Evolutionary conservation across 768 basidiomycete species (phyloP).

Genomic region (Terana coerulea): DNA sequence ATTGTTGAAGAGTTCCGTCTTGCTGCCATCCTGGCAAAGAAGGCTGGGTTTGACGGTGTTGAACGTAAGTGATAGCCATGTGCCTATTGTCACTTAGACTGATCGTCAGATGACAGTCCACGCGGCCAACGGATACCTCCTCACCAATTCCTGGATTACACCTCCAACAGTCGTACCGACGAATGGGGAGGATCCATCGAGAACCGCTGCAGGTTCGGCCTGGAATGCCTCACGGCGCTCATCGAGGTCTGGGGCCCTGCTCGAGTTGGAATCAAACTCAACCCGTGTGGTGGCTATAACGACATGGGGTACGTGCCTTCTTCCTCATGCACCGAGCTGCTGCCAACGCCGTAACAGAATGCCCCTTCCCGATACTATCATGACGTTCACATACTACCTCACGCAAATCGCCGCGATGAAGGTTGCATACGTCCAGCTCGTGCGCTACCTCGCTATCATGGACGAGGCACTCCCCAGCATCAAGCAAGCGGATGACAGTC

Average conservation of each 20-base stretch:
- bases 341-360: background rate
- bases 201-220: constrained; percentile 41
- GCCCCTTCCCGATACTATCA: constrained; percentile 10
- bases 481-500: background rate
- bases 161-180: constrained; percentile 39
- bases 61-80: constrained; percentile 27
- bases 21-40: constrained; percentile 24
- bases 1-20: constrained; percentile 3
- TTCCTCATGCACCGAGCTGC: background rate
- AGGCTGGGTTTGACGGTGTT: constrained; percentile 45
- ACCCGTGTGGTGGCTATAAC: constrained; percentile 6
- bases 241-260: constrained; percentile 30
- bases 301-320: constrained; percentile 7
- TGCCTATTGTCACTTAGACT: too few species aligned
- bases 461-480: constrained; percentile 1
- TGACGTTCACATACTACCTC: constrained; percentile 9
- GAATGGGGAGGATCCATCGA: constrained; percentile 47
- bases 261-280: constrained; percentile 25
- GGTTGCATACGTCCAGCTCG: constrained; percentile 8
- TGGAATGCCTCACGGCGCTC: constrained; percentile 44
- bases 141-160: constrained; percentile 39
- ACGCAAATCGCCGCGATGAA: constrained; percentile 7
- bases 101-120: constrained; percentile 13
- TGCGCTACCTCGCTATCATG: constrained; percentile 9
- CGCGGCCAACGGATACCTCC: constrained; percentile 29